Evolutionary conservation across 805 yeast species (phyloP), one percentile per base, ranked within the genome.

Genomic region (Lachancea quebecensis): DNA sequence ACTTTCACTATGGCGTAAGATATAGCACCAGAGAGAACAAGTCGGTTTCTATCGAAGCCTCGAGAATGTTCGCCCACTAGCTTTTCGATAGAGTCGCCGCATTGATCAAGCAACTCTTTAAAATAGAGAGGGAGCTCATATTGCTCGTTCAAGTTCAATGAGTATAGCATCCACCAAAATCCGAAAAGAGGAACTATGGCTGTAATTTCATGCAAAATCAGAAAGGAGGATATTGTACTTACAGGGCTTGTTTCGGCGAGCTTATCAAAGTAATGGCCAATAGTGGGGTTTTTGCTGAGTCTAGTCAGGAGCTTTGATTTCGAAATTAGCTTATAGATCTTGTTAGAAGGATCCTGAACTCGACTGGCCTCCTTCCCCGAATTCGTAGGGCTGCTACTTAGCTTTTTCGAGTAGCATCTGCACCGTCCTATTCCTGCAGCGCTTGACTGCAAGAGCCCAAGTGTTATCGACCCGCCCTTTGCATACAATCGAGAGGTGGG

Each of bases 151-250:
- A 72, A 64, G 44, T 77, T 76, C 35, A 73, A 68, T 48, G 75
- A 71, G 62, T 83, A 84, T 50, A 85, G 71, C 1, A 70, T 50
- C 55, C 78, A 83, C 89, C 91, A 83, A 2, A 84, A 53, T 0
- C 79, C 80, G 34, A 83, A 66, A 40, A 85, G 67, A 1, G 95
- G 95, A 27, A 75, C 73, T 2, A 85, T 71, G 2, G 95, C 95
- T 0, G 90, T 73, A 35, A 85, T 50, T 57, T 85, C 95, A 57
- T 85, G 95, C 11, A 85, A 67, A 3, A 85, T 58, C 5, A 85
- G 52, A 54, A 85, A 85, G 2, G 89, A 70, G 0, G 83, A 71
- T 10, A 82, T 68, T 1, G 65, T 59, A 4, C 64, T 50, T 4
- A 55, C 50, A 2, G 67, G 53, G 16, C 64, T 65, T 1, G 67